These are phyloP conservation scores for Colletotrichum siamense DNA, from an alignment of 2,329 filamentous ascomycete species.

Conservation along the genomic window DNA sequence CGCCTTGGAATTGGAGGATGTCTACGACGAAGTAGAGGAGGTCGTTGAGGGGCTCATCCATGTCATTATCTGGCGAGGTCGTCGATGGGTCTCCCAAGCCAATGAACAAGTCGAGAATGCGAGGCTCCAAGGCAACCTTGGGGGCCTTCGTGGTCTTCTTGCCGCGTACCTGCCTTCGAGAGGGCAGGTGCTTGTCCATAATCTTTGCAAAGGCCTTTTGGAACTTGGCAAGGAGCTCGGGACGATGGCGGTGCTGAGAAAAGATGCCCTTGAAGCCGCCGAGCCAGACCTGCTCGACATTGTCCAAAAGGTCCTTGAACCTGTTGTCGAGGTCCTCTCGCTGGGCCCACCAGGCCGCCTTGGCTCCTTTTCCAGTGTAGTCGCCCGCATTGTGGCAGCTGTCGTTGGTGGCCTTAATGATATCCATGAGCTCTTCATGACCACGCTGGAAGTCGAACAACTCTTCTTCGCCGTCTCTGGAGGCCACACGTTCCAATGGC, in stretches of 20 bases:
- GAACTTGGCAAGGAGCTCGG: slow-evolving; percentile 75
- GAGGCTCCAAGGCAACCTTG: slow-evolving; percentile 56
- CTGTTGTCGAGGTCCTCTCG: slow-evolving; percentile 80
- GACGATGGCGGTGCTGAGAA: slow-evolving; percentile 70
- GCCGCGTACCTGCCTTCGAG: slow-evolving; percentile 67
- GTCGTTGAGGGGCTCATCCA: slow-evolving; percentile 91
- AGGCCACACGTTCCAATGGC: slow-evolving; percentile 82
- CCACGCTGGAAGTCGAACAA: slow-evolving; percentile 86
- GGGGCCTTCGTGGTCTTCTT: slow-evolving; percentile 54
- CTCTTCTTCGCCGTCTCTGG: slow-evolving; percentile 77
- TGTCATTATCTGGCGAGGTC: slow-evolving; percentile 66
- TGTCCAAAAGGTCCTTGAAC: slow-evolving; percentile 78
- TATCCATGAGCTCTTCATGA: slow-evolving; percentile 78
- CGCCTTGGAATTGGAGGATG: slow-evolving; percentile 94
- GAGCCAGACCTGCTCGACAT: slow-evolving; percentile 92
- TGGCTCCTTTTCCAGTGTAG: slow-evolving; percentile 75
- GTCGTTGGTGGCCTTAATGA: slow-evolving; percentile 81
- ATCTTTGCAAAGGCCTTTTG: slow-evolving; percentile 79
- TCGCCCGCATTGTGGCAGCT: slow-evolving; percentile 76
- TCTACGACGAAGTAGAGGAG: slow-evolving; percentile 96
- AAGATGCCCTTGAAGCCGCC: slow-evolving; percentile 96
- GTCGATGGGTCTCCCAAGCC: slow-evolving; percentile 75
- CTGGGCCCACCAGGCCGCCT: slow-evolving; percentile 88
- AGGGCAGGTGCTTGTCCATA: slow-evolving; percentile 85
- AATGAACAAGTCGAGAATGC: slow-evolving; percentile 86